Conservation (phyloP, 805 yeast genomes). For the Candida maris region DNA sequence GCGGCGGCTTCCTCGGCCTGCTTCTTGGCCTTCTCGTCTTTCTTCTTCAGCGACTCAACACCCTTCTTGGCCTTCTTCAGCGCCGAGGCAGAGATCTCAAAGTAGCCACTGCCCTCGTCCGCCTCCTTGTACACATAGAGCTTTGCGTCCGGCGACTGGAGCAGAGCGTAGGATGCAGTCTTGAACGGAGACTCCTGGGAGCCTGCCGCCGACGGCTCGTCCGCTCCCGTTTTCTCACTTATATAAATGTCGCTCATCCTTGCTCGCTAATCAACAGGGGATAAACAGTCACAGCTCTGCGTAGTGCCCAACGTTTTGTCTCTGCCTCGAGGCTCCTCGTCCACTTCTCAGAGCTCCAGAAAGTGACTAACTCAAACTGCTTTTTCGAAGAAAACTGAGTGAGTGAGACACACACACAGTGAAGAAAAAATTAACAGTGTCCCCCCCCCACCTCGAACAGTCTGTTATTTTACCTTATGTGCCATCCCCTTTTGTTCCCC, state of each 20-base stretch:
- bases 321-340: too few species aligned
- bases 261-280: not conserved
- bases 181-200: constrained; percentile 67
- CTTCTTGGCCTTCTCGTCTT: constrained; percentile 62
- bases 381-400: too few species aligned
- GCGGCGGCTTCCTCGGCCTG: constrained; percentile 50
- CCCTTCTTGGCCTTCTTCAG: constrained; percentile 96
- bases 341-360: too few species aligned
- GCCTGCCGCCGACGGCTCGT: constrained; percentile 57
- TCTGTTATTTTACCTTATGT: too few species aligned
- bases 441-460: too few species aligned
- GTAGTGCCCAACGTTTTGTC: too few species aligned
- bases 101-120: constrained; percentile 54
- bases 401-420: too few species aligned
- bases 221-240: constrained; percentile 70
- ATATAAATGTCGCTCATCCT: constrained; percentile 48
- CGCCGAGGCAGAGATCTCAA: constrained; percentile 84
- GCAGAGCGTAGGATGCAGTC: constrained; percentile 80
- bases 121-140: constrained; percentile 57
- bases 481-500: too few species aligned
- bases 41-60: constrained; percentile 85
- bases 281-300: too few species aligned
- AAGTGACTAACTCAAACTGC: too few species aligned
- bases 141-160: constrained; percentile 43
- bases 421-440: too few species aligned